These are phyloP conservation scores for Fusarium xylarioides DNA, from an alignment of 2,329 filamentous ascomycete species.

Conservation along the genomic window DNA sequence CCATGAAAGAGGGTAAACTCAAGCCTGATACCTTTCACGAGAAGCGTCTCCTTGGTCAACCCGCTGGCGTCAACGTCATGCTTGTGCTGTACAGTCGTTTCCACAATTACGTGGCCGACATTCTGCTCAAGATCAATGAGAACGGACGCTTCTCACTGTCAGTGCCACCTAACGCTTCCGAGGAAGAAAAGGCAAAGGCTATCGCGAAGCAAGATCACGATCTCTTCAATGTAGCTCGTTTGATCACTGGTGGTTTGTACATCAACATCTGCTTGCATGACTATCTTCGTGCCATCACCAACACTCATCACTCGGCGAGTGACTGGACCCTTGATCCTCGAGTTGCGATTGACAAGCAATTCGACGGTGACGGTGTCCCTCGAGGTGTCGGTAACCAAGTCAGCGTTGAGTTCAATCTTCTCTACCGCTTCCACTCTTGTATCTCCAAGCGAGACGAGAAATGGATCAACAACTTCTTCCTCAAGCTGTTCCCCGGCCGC, in stretches of 20 bases:
- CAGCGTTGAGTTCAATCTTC: conserved; percentile 73
- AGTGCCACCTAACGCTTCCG: conserved; percentile 3
- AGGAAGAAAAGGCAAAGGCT: conserved; percentile 46
- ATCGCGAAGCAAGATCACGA: conserved; percentile 58
- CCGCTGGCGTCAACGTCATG: conserved; percentile 73
- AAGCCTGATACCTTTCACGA: conserved; percentile 77
- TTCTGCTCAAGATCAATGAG: conserved; percentile 73
- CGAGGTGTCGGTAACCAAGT: conserved; percentile 72
- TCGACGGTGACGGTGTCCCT: conserved; percentile 57
- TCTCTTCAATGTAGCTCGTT: conserved; percentile 60
- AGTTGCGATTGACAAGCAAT: conserved; percentile 58
- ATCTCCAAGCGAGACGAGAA: conserved; percentile 68
- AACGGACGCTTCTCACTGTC: conserved; percentile 62
- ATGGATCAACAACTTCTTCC: conserved; percentile 67
- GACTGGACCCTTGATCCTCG: conserved; percentile 72
- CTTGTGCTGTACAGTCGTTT: conserved; percentile 75
- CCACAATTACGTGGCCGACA: conserved; percentile 73
- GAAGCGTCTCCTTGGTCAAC: conserved; percentile 70
- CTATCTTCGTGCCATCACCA: conserved; percentile 69
- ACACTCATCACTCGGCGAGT: conserved; percentile 66
- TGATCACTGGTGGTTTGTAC: conserved; percentile 62
- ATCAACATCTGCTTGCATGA: conserved; percentile 66
- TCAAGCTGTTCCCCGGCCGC: conserved; percentile 37
- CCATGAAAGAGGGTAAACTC: conserved; percentile 71
- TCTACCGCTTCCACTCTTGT: conserved; percentile 72